Percentiles rank a stretch among this genome's conserved stretches.
phyloP scores from a whole-genome alignment of 208 protist species.

The Acanthamoeba royreba region DNA sequence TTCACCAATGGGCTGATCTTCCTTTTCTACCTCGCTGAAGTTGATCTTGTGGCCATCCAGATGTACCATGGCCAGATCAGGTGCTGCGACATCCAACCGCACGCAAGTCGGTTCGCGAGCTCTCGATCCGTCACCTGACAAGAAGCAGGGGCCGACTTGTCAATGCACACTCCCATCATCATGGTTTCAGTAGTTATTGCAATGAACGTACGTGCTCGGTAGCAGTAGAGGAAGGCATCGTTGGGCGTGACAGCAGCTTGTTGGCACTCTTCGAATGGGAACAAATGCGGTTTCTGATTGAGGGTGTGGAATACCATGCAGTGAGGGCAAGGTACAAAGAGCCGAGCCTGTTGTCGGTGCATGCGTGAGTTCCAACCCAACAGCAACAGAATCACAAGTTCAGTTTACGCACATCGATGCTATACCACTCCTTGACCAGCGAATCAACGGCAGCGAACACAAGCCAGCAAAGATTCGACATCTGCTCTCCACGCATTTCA shows the following conservation, averaged over 20 bases:
- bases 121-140: too few species aligned
- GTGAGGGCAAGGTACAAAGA: background rate
- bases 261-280: background rate
- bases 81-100: background rate
- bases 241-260: background rate
- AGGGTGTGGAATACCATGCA: background rate
- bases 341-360: too few species aligned
- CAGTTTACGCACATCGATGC: background rate
- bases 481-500: background rate
- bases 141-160: too few species aligned
- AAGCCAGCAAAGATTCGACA: background rate
- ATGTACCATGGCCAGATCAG: background rate
- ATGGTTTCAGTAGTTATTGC: too few species aligned
- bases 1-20: background rate
- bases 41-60: background rate
- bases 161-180: too few species aligned
- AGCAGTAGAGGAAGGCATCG: background rate
- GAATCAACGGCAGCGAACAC: slow-evolving; percentile 18
- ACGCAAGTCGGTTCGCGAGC: background rate
- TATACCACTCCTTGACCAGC: background rate
- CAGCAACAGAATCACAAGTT: too few species aligned
- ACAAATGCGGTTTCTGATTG: background rate
- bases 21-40: background rate
- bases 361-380: too few species aligned
- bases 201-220: background rate